Evolutionary conservation across 1,284 basidiomycete genomes (phyloP).

Genomic region (Cronartium quercuum): DNA sequence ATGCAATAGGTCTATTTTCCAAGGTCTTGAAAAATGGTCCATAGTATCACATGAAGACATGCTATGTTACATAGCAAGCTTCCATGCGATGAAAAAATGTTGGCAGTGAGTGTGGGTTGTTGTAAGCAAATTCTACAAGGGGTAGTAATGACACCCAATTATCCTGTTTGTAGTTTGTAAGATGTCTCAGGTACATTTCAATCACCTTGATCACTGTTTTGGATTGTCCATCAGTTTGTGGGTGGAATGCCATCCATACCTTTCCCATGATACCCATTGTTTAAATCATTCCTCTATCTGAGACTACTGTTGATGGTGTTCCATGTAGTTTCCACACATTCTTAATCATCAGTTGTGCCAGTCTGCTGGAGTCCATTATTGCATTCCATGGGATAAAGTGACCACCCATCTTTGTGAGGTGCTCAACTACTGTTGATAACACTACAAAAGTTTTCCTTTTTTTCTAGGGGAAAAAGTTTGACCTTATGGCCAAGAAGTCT

Average conservation of each 20-base stretch:
- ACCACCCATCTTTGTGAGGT: background rate
- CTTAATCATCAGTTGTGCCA: background rate
- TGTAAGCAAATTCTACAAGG: conserved; percentile 5
- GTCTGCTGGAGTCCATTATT: background rate
- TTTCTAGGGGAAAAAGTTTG: too few species aligned
- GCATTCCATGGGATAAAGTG: conserved; percentile 1
- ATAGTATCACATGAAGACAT: too few species aligned
- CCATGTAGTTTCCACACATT: conserved; percentile 3
- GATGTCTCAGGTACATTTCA: background rate
- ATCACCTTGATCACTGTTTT: background rate
- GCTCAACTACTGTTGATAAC: background rate
- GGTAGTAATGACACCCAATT: conserved; percentile 10
- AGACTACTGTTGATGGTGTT: background rate
- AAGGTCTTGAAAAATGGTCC: too few species aligned
- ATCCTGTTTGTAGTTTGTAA: conserved; percentile 15
- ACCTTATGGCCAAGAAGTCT: too few species aligned
- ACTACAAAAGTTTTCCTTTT: too few species aligned
- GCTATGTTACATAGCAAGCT: too few species aligned
- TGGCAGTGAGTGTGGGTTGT: too few species aligned
- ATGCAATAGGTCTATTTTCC: too few species aligned
- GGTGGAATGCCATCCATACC: background rate
- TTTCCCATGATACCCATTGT: background rate
- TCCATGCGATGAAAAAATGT: too few species aligned
- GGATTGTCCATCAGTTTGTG: background rate
- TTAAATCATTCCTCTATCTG: background rate